Percentiles rank a stretch among this genome's conserved stretches.
Evolutionary conservation across 768 basidiomycete genomes (phyloP).

Genomic region (Leccinum uliginosum): DNA sequence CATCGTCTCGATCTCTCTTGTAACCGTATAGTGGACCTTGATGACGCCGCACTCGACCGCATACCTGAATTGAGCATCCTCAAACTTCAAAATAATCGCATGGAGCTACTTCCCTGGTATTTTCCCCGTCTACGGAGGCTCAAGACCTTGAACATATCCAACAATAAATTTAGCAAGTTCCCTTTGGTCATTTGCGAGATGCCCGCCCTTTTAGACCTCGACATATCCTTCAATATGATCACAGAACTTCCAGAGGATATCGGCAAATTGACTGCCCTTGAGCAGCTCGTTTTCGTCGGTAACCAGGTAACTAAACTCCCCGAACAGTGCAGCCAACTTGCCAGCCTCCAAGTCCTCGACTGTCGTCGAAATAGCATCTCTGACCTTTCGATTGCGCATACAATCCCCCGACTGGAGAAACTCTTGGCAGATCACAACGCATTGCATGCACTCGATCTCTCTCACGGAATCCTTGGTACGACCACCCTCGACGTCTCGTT

Average conservation of each 20-base stretch:
- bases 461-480: conserved; percentile 60
- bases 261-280: conserved; percentile 61
- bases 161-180: conserved; percentile 83
- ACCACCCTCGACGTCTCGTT: conserved; percentile 66
- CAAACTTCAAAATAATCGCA: conserved; percentile 84
- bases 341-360: conserved; percentile 67
- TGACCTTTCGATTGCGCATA: conserved; percentile 66
- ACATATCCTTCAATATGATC: conserved; percentile 93
- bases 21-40: conserved; percentile 86
- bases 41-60: conserved; percentile 78
- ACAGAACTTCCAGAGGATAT: conserved; percentile 77
- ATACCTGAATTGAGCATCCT: conserved; percentile 67
- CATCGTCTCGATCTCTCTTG: conserved; percentile 84
- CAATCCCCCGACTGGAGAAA: conserved; percentile 61
- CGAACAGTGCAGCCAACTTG: conserved; percentile 48
- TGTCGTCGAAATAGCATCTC: conserved; percentile 80
- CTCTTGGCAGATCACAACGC: conserved; percentile 81
- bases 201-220: conserved; percentile 72
- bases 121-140: conserved; percentile 73
- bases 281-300: conserved; percentile 77
- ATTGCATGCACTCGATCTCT: conserved; percentile 75
- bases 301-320: conserved; percentile 79
- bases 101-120: conserved; percentile 81
- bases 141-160: conserved; percentile 85
- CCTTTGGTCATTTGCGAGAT: conserved; percentile 76